Base-by-base conservation (phyloP, 2,329 filamentous ascomycete species). In the Xylariaceae sp. region DNA sequence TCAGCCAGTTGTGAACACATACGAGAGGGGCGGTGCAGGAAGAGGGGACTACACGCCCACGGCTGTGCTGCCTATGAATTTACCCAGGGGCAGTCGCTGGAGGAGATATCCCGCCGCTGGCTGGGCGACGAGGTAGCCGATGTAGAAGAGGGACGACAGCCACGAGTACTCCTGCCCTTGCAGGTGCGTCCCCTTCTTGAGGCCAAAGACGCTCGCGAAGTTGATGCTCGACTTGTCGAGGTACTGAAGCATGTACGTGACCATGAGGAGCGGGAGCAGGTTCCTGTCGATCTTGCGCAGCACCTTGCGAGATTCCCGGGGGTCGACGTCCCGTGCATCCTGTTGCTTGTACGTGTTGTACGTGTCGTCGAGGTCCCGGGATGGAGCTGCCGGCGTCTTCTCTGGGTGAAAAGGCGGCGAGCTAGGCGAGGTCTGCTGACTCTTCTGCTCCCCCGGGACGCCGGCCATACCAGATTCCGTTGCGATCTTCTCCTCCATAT, bases 111-210 rank as follows among this genome's bases (percentile, higher is more conserved):
- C 54, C 2, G 53, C 54, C 5, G 50, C 49, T 18, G 52, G 55
- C 40, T 58, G 55, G 8, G 55, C 53, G 17, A 56, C 34, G 31
- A 58, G 34, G 31, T 58, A 58, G 2, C 51, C 54, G 17, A 58
- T 50, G 40, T 58, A 58, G 32, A 58, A 58, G 27, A 57, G 47
- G 7, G 55, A 58, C 2, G 46, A 46, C 5, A 73, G 59, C 73
- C 73, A 76, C 9, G 67, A 67, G 49, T 76, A 78, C 36, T 76
- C 60, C 43, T 73, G 63, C 8, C 68, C 69, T 12, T 61, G 50
- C 13, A 78, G 56, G 35, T 73, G 56, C 0, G 70, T 71, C 3
- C 64, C 70, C 31, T 69, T 53, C 34, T 69, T 57, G 18, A 74
- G 50, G 0, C 70, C 70, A 50, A 70, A 75, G 0, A 68, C 69